Base-by-base conservation (phyloP, 2,329 filamentous ascomycete species). In the Aureobasidium zeae region DNA sequence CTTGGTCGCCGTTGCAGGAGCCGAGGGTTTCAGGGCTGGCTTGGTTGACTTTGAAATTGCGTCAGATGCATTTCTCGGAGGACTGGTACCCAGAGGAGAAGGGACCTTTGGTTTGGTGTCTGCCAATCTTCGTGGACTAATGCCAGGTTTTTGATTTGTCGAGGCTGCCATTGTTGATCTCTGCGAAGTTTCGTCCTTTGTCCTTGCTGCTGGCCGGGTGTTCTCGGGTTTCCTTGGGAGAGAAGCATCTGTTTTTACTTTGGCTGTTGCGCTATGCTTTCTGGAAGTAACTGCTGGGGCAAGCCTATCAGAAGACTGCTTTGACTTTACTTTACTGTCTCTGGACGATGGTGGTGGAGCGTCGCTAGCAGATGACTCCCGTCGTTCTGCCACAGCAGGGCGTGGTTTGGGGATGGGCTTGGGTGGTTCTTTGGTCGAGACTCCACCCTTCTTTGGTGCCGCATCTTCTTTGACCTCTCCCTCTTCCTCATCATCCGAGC, bases 21-120 rank as follows among this genome's bases (percentile, higher is more conserved):
- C 22, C 17, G 37, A 22, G 15, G 36, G 12, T 15, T 32, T 41
- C 11, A 25, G 9, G 4, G 20, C 16, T 24, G 28, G 37, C 22
- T 35, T 53, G 49, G 52, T 57, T n/a, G 53, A 54, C 57, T 45
- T 55, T 65, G 57, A 56, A 15, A 57, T 56, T 8, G 73, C 63
- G 54, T 79, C 74, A 15, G 75, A 78, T 20, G 72, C 72, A 55
- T 76, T 78, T 48, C 76, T 70, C 5, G 76, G 75, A 16, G 74
- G 74, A 2, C 76, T 78, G 5, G 73, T 74, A 8, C 72, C 75
- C 9, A 79, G 68, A 10, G 75, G 76, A 12, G 77, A 79, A 2
- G 75, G 75, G 42, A 79, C 79, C 54, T 71, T 73, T 2, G 76
- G 74, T 30, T 73, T 76, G 48, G 66, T 76, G 62, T 64, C 38